Evolutionary conservation across 83 land plant species (phyloP).

Genomic region (Thuja plicata): DNA sequence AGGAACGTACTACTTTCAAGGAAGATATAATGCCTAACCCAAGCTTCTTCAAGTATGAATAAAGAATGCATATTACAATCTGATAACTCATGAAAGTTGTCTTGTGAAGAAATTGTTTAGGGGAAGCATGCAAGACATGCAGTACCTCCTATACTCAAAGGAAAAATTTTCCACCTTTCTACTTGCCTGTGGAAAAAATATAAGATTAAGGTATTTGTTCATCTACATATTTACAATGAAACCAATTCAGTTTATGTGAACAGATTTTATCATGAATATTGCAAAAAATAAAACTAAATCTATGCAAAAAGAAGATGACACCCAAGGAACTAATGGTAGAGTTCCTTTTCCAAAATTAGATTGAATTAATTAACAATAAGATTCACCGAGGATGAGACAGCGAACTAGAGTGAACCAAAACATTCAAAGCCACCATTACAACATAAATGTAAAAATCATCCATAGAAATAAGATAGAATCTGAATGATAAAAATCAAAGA

Average conservation of each 20-base stretch:
- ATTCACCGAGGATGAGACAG: neutral
- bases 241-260: neutral
- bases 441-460: neutral
- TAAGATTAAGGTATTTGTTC: neutral
- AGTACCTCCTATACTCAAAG: neutral
- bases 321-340: neutral
- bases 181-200: neutral
- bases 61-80: neutral
- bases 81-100: neutral
- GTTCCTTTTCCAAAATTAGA: neutral
- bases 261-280: neutral
- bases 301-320: neutral
- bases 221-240: neutral
- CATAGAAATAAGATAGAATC: neutral
- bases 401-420: neutral
- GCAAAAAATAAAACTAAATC: neutral
- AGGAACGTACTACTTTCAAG: neutral
- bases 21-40: neutral
- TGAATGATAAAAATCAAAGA: neutral
- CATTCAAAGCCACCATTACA: neutral
- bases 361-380: neutral
- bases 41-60: neutral
- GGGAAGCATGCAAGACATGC: neutral
- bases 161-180: neutral
- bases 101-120: neutral